Evolutionary conservation across 31 red algal species (phyloP), one percentile per base, ranked within the genome.

Genomic region (Bonnemaisonia californica): DNA sequence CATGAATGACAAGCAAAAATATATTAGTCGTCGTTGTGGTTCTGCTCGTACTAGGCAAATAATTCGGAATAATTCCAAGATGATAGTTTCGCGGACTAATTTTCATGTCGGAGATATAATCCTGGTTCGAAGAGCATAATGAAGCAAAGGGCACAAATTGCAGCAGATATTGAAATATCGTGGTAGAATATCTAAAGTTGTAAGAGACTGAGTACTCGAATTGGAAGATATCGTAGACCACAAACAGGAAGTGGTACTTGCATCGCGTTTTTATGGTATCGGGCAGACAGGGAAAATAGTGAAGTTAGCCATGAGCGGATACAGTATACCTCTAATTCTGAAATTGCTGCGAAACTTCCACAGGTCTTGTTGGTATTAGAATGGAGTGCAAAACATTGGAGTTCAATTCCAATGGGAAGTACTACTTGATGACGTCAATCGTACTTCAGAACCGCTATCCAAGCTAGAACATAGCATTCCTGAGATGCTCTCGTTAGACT

Each of bases 91-190:
- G 2, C 11, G 1, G 2, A 1, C 59, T 2, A 21, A 33, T 11
- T 65, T 89, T n/a, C 27, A 55, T 16, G 38, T 58, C 9, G 76
- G 37, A 41, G 64, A 81, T 42, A 75, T 74, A 39, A 68, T 81
- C 57, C 40, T 89, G 19, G 86, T 89, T 30, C 54, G 77, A 41
- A 45, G 67, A 11, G 68, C 86, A 35, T 28, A 51, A 1, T 56
- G 40, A 22, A n/a, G n/a, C n/a, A 42, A 69, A 32, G 74, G 64
- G 27, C 47, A 69, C n/a, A 89, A 89, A 40, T 67, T 89, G 9
- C 37, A 72, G 19, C 64, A 72, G 9, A 0, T 24, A 13, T 80
- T 64, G 84, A 58, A 26, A 47, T 74, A 62, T 2, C 75, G 76
- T 39, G 39, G 68, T 32, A 41, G 65, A 24, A 62, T 81, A 26